Percentiles rank a stretch among this genome's conserved stretches.
Conservation (phyloP, 2,329 filamentous ascomycete species). For the Calonectria hongkongensis region DNA sequence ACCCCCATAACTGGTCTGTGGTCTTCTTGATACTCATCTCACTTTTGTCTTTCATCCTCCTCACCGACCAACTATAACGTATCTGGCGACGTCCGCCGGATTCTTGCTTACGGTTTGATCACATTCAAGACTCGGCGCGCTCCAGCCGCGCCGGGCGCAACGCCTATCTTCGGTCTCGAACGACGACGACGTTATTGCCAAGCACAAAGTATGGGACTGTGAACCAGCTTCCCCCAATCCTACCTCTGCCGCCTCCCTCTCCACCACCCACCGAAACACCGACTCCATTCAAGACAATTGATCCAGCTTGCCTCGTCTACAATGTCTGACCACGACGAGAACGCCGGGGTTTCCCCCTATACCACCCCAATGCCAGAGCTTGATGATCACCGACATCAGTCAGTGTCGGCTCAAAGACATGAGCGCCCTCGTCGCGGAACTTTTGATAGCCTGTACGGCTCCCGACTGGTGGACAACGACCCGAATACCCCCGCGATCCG, state of each 20-base stretch:
- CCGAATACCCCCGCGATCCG: constrained; percentile 62
- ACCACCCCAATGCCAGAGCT: constrained; percentile 86
- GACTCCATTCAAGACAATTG: constrained; percentile 27
- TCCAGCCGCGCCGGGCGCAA: constrained; percentile 61
- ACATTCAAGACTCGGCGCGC: constrained; percentile 60
- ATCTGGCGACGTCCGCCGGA: constrained; percentile 51
- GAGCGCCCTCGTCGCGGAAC: constrained; percentile 82
- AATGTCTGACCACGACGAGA: constrained; percentile 82
- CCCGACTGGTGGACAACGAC: constrained; percentile 67
- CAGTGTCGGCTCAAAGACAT: constrained; percentile 74
- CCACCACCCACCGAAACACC: constrained; percentile 37
- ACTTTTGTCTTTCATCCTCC: constrained; percentile 30
- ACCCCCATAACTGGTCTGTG: constrained; percentile 87
- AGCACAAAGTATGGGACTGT: constrained; percentile 56
- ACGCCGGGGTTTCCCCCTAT: constrained; percentile 77
- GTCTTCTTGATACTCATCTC: constrained; percentile 38
- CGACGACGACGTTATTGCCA: constrained; percentile 43
- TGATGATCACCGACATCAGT: constrained; percentile 88
- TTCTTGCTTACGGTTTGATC: constrained; percentile 55
- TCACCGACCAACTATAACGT: constrained; percentile 38
- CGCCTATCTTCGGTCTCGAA: constrained; percentile 44
- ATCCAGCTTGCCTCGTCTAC: constrained; percentile 53
- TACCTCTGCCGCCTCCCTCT: constrained; percentile 41
- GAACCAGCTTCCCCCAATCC: constrained; percentile 55
- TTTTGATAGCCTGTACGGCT: constrained; percentile 80